Evolutionary conservation across 768 basidiomycete genomes (phyloP), one percentile per base, ranked within the genome.

Genomic region (Leccinellum albellum): DNA sequence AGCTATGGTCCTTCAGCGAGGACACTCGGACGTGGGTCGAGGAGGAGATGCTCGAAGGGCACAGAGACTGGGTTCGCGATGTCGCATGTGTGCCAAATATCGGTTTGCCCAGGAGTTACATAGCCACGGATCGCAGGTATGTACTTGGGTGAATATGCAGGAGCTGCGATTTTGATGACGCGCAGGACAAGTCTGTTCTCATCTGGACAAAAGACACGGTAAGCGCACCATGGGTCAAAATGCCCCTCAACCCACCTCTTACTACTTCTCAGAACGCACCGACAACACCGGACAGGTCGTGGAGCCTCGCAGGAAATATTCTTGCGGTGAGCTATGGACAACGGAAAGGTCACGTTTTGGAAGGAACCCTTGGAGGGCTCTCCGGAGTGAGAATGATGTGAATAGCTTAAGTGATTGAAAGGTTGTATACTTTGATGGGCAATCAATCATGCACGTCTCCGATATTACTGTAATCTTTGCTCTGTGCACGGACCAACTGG

Each of bases 51-150:
- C 82, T 99, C 23, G 90, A 92, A 50, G 94, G 93, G 0, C 96
- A 99, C 73, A 83, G 88, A 0, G 96, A 99, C 72, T 99, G 96
- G 96, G 95, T 99, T 21, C 82, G 96, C 48, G 96, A 98, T 70
- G 95, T 98, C n/a, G 92, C 96, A 0, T 98, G 95, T 94, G 95
- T 95, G 1, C 96, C 97, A 0, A 97, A 93, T 63, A 95, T 98
- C 61, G 97, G 97, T 0, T 79, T 98, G 15, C 93, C 96, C 0
- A 82, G 94, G 60, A 89, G 87, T 68, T 98, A 98, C 73, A 92
- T 99, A 60, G 97, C 97, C 6, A 95, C 94, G 2, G 94, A 0
- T 94, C 92, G 0, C 95, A 98, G 76, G 85, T 85, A 51, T 48
- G 79, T 66, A 6, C 7, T 35, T 13, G 20, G 28, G 5, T 24